Percentiles rank a stretch among this genome's conserved stretches.
Evolutionary conservation across 345 rosid genomes (phyloP).

Genomic region (Dipteronia dyeriana): DNA sequence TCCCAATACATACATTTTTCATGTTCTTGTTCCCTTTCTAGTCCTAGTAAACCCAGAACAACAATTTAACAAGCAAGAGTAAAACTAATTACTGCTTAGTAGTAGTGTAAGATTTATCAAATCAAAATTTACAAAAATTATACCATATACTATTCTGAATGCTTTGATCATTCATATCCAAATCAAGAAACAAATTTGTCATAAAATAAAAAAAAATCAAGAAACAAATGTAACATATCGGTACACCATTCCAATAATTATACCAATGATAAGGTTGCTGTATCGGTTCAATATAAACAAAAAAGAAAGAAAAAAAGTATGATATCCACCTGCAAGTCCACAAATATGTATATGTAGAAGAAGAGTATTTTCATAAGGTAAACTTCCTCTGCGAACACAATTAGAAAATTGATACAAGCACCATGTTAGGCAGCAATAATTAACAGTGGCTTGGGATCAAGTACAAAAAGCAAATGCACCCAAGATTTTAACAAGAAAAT

Average conservation of each 20-base stretch:
- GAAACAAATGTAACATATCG: background rate
- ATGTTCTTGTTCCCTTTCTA: too few species aligned
- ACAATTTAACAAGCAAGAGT: too few species aligned
- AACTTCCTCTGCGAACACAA: background rate
- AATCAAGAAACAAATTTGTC: background rate
- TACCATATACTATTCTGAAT: background rate
- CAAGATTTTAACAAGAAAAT: constrained; percentile 40
- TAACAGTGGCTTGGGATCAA: constrained; percentile 30
- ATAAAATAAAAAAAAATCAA: background rate
- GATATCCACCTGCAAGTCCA: constrained; percentile 5
- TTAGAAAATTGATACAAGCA: constrained; percentile 29
- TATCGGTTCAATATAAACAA: background rate
- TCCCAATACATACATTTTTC: too few species aligned
- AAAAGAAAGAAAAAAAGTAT: background rate
- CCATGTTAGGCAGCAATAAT: constrained; percentile 30
- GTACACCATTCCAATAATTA: background rate
- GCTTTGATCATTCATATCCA: background rate
- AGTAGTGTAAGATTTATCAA: background rate
- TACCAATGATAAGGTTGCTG: background rate
- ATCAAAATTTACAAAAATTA: background rate
- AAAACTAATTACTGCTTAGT: background rate
- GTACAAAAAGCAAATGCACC: constrained; percentile 40
- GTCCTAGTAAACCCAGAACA: too few species aligned
- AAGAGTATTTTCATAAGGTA: constrained; percentile 18
- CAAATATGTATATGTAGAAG: background rate